Evolutionary conservation across 345 rosid genomes (phyloP), one percentile per base, ranked within the genome.

Genomic region (Eucalyptus brandiana): DNA sequence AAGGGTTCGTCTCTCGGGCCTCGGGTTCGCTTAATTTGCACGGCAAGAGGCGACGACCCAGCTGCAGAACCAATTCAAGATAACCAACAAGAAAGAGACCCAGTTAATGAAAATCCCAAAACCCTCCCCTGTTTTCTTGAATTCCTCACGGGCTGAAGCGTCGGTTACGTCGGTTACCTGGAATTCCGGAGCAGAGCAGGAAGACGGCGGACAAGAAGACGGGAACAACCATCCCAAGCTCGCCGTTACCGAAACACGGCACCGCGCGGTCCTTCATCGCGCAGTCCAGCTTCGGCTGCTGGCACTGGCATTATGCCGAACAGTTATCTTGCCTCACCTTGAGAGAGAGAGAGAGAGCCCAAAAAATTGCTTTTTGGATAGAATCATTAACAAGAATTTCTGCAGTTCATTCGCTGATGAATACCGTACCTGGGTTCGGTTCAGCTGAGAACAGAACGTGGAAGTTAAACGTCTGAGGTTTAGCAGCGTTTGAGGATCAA

Each of bases 41-140:
- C 95, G 96, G 44, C 97, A 97, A 13, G 98, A 97, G 92, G 93
- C 96, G 93, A 96, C 97, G 93, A 96, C 89, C 93, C 94, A 96
- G 32, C 97, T 95, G 90, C 99, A 96, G 47, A 76, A 76, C 47
- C 83, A 76, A 76, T 76, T 76, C 12, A 76, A 76, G 47, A 40
- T 3, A 76, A 76, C 47, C 28, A 76, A 76, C 47, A 76, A 76
- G 83, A 76, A 76, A 76, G 83, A 76, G 47, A 76, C 47, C 47
- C 83, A 76, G 83, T 76, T 11, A 69, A 53, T 26, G 58, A 69
- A 76, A 76, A 69, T 18, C 24, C 47, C 14, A 76, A 76, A 34
- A 37, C 6, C 83, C 62, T 56, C 15, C 83, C 28, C 47, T 40
- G 83, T 6, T 76, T 21, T 23, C 47, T 40, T 40, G 83, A 76